Percentiles rank a stretch among this genome's conserved stretches.
Conservation (phyloP, 331 rosid species). For the Rhamnella rubrinervis region DNA sequence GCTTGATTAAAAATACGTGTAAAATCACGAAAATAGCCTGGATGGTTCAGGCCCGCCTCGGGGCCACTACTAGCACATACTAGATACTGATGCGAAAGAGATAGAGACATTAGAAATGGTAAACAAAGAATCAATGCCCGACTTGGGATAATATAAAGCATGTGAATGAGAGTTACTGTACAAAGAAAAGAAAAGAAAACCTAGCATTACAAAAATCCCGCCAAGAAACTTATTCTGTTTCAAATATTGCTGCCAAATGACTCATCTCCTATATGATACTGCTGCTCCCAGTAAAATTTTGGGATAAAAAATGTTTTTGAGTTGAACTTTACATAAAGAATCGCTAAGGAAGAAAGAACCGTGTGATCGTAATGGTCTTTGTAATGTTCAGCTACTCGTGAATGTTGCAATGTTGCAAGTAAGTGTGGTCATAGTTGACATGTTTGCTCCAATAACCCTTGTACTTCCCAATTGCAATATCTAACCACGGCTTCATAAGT, state of each 20-base stretch:
- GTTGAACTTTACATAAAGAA: constrained; percentile 62
- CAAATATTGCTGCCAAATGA: constrained; percentile 37
- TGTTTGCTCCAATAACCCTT: constrained; percentile 70
- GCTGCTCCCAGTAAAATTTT: constrained; percentile 23
- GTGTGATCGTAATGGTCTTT: constrained; percentile 22
- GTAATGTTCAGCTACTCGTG: constrained; percentile 49
- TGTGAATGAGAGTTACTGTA: constrained; percentile 35
- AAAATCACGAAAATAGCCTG: too few relatives aligned
- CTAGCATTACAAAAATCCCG: constrained; percentile 28
- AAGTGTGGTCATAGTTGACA: constrained; percentile 54
- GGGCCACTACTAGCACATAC: too few relatives aligned
- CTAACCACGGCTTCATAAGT: constrained; percentile 93
- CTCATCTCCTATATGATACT: constrained; percentile 40
- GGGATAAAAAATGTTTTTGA: constrained; percentile 18
- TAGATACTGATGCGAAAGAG: too few relatives aligned
- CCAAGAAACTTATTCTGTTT: constrained; percentile 27
- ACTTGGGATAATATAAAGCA: neutral
- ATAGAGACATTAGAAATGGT: too few relatives aligned
- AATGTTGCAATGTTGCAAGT: constrained; percentile 86
- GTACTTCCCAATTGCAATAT: constrained; percentile 67
- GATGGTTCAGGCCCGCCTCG: too few relatives aligned
- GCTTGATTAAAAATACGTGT: neutral
- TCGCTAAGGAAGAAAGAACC: constrained; percentile 48
- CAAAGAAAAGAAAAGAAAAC: constrained; percentile 26
- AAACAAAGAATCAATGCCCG: too few relatives aligned